Base-by-base conservation (phyloP, 768 basidiomycete genomes). In the Lactarius akahatsu region DNA sequence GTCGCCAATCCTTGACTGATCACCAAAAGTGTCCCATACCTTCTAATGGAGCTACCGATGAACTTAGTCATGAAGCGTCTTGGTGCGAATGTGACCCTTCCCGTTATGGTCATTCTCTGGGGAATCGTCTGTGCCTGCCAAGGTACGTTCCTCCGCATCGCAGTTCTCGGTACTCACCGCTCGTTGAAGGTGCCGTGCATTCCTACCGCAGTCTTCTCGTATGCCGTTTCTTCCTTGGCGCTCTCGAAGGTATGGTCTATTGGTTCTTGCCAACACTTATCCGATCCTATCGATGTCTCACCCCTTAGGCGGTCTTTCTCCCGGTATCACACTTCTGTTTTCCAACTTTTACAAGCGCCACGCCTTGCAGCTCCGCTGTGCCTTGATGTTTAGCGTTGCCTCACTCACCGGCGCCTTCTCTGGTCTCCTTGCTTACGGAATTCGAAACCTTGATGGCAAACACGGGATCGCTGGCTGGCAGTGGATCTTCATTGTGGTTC, bases 401-500 rank as follows among this genome's bases (percentile, higher is more conserved):
- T 79, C 79, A 1, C 76, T 85, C 4, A 81, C 86, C 0, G 84
- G 85, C 1, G 82, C 84, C 0, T 86, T 88, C 70, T 86, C 86
- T 5, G 88, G 88, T 47, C 74, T 89, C 5, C 78, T 90, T 30
- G 87, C 87, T 0, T 77, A 83, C 32, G 85, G 80, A 0, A 86
- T 90, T 59, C 70, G 79, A 20, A 74, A 84, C 18, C 84, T 90
- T 79, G 74, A 85, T 50, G 84, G 84, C 9, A 74, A 80, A 18
- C 79, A 81, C 2, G 82, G 84, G 3, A 79, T 75, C 63, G 77
- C 82, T 2, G 87, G 83, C 0, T 89, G 87, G 87, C 78, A 83
- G 16, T 90, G 86, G 87, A 83, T 88, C 55, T 86, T 87, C 73
- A 84, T 86, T 62, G 76, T 87, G 34, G 82, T 83, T 73, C 1